A percentile compares a stretch with the other conserved stretches of the same genome.
Conservation (phyloP, 2,329 filamentous ascomycete species). For the Fusarium humuli region DNA sequence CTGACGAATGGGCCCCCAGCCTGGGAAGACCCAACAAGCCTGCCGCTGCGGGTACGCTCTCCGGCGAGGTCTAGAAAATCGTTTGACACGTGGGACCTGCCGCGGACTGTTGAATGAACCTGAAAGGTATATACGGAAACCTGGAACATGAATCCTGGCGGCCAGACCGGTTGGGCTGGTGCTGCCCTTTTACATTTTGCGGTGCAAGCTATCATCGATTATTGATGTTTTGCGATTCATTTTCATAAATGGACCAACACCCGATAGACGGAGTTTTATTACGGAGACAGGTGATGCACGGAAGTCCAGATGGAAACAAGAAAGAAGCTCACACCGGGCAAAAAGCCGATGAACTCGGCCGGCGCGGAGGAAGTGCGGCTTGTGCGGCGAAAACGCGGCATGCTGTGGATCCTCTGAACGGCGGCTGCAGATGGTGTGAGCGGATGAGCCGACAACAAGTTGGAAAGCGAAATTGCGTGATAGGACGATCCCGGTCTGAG, state of each 20-base stretch:
- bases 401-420: conserved; percentile 21
- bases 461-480: conserved; percentile 43
- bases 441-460: conserved; percentile 34
- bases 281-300: conserved; percentile 8
- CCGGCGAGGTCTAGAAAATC: conserved; percentile 48
- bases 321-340: conserved; percentile 32
- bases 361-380: conserved; percentile 40
- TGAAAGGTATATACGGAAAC: conserved; percentile 6
- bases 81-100: conserved; percentile 15
- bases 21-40: conserved; percentile 69
- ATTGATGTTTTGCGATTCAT: conserved; percentile 21
- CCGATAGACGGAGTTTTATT: conserved; percentile 35
- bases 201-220: conserved; percentile 14
- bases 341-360: conserved; percentile 34
- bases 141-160: conserved; percentile 12
- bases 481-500: conserved; percentile 35
- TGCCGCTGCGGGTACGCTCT: conserved; percentile 54
- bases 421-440: conserved; percentile 27
- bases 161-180: conserved; percentile 18
- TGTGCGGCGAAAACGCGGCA: conserved; percentile 46
- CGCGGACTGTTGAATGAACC: conserved; percentile 7
- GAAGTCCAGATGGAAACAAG: conserved; percentile 16
- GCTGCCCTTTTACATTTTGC: conserved; percentile 11
- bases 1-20: conserved; percentile 76
- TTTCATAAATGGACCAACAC: conserved; percentile 19